These are phyloP conservation scores for Russula compacta DNA, from an alignment of 768 basidiomycete genomes.

Conservation along the genomic window DNA sequence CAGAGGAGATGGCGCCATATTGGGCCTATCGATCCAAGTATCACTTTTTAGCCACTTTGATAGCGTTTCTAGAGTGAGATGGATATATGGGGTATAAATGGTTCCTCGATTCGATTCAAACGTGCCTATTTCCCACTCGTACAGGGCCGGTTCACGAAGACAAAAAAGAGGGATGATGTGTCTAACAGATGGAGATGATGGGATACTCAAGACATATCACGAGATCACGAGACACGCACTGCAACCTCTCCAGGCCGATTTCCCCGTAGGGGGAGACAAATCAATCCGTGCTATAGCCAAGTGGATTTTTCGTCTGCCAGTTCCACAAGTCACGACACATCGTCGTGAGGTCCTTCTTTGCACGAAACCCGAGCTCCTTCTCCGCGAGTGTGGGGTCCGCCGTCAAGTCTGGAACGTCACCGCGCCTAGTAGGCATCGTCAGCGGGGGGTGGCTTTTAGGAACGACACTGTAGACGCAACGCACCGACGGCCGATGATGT, in stretches of 20 bases:
- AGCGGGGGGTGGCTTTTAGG: too few relatives aligned
- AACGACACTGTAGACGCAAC: conserved; percentile 23
- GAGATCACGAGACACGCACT: too few relatives aligned
- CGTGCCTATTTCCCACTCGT: not conserved
- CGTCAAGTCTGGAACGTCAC: conserved; percentile 94
- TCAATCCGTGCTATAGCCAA: conserved; percentile 46
- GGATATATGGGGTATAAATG: conserved; percentile 9
- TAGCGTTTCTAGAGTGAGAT: conserved; percentile 2
- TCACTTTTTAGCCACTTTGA: too few relatives aligned
- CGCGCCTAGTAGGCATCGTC: conserved; percentile 43
- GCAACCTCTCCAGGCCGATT: not conserved
- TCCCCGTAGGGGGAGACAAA: not conserved
- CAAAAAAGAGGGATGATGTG: not conserved
- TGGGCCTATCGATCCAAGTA: too few relatives aligned
- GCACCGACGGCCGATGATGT: conserved; percentile 85
- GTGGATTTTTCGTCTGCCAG: conserved; percentile 91
- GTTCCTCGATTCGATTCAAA: not conserved
- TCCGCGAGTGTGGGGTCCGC: conserved; percentile 89
- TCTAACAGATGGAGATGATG: conserved; percentile 5
- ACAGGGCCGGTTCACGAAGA: not conserved
- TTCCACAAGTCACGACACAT: conserved; percentile 99
- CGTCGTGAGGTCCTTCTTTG: conserved; percentile 67
- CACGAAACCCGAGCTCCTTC: conserved; percentile 88
- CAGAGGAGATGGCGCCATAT: too few relatives aligned
- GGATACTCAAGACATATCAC: conserved; percentile 4